Evolutionary conservation across 768 basidiomycete genomes (phyloP).

Genomic region (Tubosaeta sp.): DNA sequence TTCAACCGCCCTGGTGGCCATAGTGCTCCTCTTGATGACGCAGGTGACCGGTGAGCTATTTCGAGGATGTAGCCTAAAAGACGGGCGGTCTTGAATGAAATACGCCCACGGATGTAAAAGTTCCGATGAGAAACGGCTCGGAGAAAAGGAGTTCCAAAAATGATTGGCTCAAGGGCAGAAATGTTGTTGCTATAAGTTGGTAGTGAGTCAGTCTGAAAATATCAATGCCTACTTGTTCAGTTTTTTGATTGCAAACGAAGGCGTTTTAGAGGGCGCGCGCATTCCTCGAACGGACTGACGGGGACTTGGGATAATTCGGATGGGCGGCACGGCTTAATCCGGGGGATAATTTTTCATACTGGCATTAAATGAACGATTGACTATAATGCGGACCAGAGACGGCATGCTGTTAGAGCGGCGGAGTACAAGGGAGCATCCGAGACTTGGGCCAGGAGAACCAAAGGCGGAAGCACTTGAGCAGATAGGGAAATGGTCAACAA

Average conservation of each 20-base stretch:
- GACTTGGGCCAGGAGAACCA: slow-evolving; percentile 14
- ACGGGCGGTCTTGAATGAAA: slow-evolving; percentile 1
- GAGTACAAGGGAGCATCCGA: slow-evolving; percentile 17
- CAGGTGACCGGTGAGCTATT: slow-evolving; percentile 15
- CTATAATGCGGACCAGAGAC: slow-evolving; percentile 17
- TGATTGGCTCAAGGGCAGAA: slow-evolving; percentile 11
- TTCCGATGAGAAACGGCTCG: slow-evolving; percentile 21
- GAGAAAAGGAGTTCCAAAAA: slow-evolving; percentile 9
- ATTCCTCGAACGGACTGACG: slow-evolving; percentile 9
- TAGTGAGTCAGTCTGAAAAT: slow-evolving; percentile 5
- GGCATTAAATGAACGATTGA: slow-evolving; percentile 13
- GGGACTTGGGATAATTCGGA: slow-evolving; percentile 16
- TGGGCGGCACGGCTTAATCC: slow-evolving; percentile 5
- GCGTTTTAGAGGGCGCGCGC: not conserved
- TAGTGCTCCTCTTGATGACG: slow-evolving; percentile 1
- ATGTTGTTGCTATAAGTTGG: slow-evolving; percentile 21
- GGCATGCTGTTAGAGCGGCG: slow-evolving; percentile 22
- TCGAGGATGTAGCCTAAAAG: slow-evolving; percentile 10
- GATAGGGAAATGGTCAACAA: slow-evolving; percentile 13
- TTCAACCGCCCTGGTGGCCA: slow-evolving; percentile 11
- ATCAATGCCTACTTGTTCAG: slow-evolving; percentile 3
- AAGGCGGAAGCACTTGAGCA: slow-evolving; percentile 18
- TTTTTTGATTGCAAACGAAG: slow-evolving; percentile 10
- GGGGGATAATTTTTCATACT: slow-evolving; percentile 12
- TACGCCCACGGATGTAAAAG: slow-evolving; percentile 14